Percentiles rank a stretch among this genome's conserved stretches.
phyloP scores from a whole-genome alignment of 1,139 yeast genomes.

The Casaregolazyma lundiana region DNA sequence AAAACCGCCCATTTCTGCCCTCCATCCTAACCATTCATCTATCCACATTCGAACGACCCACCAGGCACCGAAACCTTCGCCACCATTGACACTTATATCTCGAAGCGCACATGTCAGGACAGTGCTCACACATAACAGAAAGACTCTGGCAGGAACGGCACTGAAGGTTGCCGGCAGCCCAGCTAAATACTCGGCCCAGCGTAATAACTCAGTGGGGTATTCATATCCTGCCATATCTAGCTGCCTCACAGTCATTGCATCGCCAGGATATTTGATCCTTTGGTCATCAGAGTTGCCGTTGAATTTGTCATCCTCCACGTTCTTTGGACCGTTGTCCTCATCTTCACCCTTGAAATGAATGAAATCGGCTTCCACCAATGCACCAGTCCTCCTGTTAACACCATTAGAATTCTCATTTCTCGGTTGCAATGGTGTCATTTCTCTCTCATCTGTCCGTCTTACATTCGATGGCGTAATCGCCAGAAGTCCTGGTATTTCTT shows the following conservation, averaged over 20 bases:
- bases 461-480: conserved; percentile 2
- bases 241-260: conserved; percentile 5
- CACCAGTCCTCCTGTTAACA: neutral
- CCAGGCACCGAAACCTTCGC: conserved; percentile 68
- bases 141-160: conserved; percentile 51
- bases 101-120: conserved; percentile 60
- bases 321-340: conserved; percentile 1
- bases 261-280: conserved; percentile 3
- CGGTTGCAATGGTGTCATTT: neutral
- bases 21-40: conserved; percentile 67
- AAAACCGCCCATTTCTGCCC: conserved; percentile 67
- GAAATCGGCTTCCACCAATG: conserved; percentile 4
- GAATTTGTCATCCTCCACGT: neutral
- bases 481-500: conserved; percentile 43
- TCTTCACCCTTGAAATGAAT: conserved; percentile 9
- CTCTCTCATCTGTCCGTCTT: neutral
- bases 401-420: neutral
- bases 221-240: conserved; percentile 15
- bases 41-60: conserved; percentile 77
- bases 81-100: conserved; percentile 57
- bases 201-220: conserved; percentile 6
- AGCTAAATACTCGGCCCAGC: conserved; percentile 41
- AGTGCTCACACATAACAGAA: conserved; percentile 51
- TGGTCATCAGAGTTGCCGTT: neutral
- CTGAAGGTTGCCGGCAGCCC: conserved; percentile 46